A percentile compares a stretch with the other conserved stretches of the same genome.
These are phyloP conservation scores for Hypoxylon intermedium DNA, from an alignment of 495 filamentous ascomycete species.

Conservation along the genomic window DNA sequence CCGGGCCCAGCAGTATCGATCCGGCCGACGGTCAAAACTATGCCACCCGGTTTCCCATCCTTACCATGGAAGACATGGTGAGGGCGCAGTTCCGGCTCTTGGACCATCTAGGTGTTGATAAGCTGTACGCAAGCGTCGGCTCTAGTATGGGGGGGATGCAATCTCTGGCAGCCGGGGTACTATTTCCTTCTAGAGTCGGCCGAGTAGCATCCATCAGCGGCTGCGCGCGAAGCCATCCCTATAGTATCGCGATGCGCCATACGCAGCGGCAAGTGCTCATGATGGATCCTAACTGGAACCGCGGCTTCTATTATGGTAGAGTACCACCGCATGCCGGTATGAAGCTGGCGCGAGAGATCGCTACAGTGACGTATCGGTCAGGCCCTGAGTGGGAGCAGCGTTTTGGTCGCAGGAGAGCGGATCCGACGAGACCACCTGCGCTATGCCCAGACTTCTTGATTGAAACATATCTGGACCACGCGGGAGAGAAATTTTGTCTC, in stretches of 20 bases:
- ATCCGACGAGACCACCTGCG: constrained; percentile 83
- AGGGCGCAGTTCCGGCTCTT: constrained; percentile 91
- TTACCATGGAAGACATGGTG: constrained; percentile 98
- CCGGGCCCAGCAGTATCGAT: constrained; percentile 86
- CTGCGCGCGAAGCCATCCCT: constrained; percentile 94
- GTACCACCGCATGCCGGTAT: constrained; percentile 94
- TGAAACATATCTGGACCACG: constrained; percentile 98
- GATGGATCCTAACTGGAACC: constrained; percentile 97
- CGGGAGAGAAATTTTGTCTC: constrained; percentile 98
- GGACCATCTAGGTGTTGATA: constrained; percentile 77
- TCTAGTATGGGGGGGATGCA: constrained; percentile 99
- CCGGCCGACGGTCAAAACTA: constrained; percentile 87
- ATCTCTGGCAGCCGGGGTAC: constrained; percentile 85
- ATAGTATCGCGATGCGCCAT: constrained; percentile 99
- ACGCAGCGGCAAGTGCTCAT: constrained; percentile 97
- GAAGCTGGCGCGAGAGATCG: constrained; percentile 97
- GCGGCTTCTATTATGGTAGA: constrained; percentile 92
- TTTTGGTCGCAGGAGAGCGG: constrained; percentile 87
- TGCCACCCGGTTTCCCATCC: constrained; percentile 93
- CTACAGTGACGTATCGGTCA: constrained; percentile 95
- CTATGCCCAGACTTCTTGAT: constrained; percentile 97
- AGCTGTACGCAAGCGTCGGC: constrained; percentile 90
- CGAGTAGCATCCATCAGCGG: constrained; percentile 90
- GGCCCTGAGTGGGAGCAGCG: constrained; percentile 98
- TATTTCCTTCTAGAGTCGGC: constrained; percentile 81